Evolutionary conservation across 805 yeast species (phyloP).

Genomic region (Zygoascus ofunaensis): DNA sequence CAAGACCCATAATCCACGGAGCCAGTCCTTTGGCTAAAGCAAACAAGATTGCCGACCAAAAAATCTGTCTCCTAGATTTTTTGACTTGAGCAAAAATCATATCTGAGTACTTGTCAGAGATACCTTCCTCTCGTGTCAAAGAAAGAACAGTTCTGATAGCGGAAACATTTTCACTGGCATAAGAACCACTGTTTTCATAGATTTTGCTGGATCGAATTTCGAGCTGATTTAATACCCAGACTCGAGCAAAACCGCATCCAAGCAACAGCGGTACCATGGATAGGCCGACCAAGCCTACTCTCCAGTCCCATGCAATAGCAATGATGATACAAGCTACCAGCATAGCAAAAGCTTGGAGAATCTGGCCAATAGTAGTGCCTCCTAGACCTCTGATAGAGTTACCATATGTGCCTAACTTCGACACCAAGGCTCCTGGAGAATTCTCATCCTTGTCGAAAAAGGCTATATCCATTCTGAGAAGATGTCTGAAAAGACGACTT

Average conservation of each 20-base stretch:
- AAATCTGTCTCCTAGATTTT: slow-evolving; percentile 21
- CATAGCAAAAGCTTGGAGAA: slow-evolving; percentile 30
- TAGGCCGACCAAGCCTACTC: slow-evolving; percentile 33
- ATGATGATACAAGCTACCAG: slow-evolving; percentile 32
- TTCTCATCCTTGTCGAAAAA: slow-evolving; percentile 31
- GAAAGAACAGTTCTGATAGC: slow-evolving; percentile 36
- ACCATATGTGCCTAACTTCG: slow-evolving; percentile 33
- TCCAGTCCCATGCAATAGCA: slow-evolving; percentile 33
- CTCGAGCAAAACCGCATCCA: slow-evolving; percentile 33
- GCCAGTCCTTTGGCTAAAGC: slow-evolving; percentile 33
- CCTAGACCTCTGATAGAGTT: slow-evolving; percentile 33
- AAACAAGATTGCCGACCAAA: slow-evolving; percentile 29
- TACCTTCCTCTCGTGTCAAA: slow-evolving; percentile 34
- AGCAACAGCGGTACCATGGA: slow-evolving; percentile 32
- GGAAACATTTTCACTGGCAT: slow-evolving; percentile 32
- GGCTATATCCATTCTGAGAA: slow-evolving; percentile 30
- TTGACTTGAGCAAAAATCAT: slow-evolving; percentile 25
- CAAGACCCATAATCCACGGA: slow-evolving; percentile 33
- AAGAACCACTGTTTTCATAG: slow-evolving; percentile 32
- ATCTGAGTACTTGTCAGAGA: slow-evolving; percentile 23
- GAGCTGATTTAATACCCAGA: slow-evolving; percentile 26
- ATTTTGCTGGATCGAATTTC: slow-evolving; percentile 31
- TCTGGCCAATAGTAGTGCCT: slow-evolving; percentile 35
- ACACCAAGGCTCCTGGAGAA: slow-evolving; percentile 31
- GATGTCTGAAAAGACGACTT: slow-evolving; percentile 25